phyloP scores from a whole-genome alignment of 805 yeast species.

The Clavispora vitiphila region DNA sequence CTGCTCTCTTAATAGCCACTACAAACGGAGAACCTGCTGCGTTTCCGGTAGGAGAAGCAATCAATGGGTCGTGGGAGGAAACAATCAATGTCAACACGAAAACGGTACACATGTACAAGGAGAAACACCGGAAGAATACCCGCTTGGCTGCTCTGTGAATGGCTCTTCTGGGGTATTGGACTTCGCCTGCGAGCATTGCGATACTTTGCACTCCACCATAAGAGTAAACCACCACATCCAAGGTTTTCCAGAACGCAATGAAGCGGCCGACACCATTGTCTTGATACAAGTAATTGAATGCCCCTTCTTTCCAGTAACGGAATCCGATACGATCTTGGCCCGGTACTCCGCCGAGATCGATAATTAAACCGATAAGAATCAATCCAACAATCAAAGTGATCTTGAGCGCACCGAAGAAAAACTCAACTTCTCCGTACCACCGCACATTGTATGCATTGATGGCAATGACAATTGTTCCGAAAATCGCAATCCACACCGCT shows the following conservation, averaged over 20 bases:
- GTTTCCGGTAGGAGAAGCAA: constrained; percentile 24
- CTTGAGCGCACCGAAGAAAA: constrained; percentile 21
- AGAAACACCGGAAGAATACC: constrained; percentile 25
- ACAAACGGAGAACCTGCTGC: constrained; percentile 38
- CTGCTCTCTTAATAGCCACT: constrained; percentile 30
- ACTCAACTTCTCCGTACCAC: constrained; percentile 28
- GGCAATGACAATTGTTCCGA: constrained; percentile 16
- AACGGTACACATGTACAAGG: constrained; percentile 25
- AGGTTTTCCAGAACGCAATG: constrained; percentile 25
- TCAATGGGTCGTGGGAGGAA: constrained; percentile 21
- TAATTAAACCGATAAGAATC: constrained; percentile 1
- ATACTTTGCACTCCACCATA: constrained; percentile 29
- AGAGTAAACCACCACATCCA: constrained; percentile 36
- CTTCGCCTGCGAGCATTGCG: constrained; percentile 26
- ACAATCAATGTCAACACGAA: constrained; percentile 31
- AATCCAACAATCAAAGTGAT: constrained; percentile 18
- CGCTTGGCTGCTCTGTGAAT: constrained; percentile 26
- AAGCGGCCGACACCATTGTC: constrained; percentile 19
- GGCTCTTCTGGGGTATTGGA: constrained; percentile 27
- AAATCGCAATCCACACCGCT: constrained; percentile 21
- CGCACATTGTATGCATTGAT: constrained; percentile 31
- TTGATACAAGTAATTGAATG: constrained; percentile 24
- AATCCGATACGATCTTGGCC: constrained; percentile 23
- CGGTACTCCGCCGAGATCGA: constrained; percentile 10
- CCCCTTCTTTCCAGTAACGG: constrained; percentile 41